These are phyloP conservation scores for Porcisia deanei DNA, from an alignment of 208 protist species.

Conservation along the genomic window DNA sequence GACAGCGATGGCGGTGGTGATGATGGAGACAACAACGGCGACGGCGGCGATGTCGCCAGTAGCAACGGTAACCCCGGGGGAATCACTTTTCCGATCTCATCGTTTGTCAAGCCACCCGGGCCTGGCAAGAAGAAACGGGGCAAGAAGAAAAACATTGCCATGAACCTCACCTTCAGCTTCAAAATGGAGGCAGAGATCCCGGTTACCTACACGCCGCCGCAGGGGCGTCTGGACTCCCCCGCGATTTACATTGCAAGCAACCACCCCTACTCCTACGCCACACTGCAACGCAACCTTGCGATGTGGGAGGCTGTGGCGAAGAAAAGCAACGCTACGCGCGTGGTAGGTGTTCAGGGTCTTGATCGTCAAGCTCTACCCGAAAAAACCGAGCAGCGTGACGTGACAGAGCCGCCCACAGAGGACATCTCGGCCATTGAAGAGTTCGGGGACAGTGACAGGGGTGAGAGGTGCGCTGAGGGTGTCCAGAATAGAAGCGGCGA, in stretches of 20 bases:
- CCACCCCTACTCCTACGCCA: slow-evolving; percentile 89
- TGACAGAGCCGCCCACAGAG: background rate
- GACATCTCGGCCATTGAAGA: background rate
- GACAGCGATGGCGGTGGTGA: slow-evolving; percentile 33
- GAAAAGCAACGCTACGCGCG: slow-evolving; percentile 17
- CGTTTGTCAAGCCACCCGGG: slow-evolving; percentile 20
- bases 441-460: background rate
- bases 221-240: slow-evolving; percentile 52
- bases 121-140: slow-evolving; percentile 43
- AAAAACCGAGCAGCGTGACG: background rate
- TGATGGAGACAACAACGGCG: slow-evolving; percentile 31
- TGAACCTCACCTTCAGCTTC: slow-evolving; percentile 86
- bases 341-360: slow-evolving; percentile 10
- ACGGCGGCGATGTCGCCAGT: background rate
- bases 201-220: slow-evolving; percentile 37
- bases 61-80: slow-evolving; percentile 19
- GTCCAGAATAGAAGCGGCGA: background rate
- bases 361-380: background rate
- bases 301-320: slow-evolving; percentile 52
- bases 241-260: slow-evolving; percentile 92
- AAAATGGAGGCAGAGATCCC: slow-evolving; percentile 63
- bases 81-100: slow-evolving; percentile 20
- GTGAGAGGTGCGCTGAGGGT: no score
- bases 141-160: slow-evolving; percentile 64
- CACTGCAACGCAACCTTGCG: slow-evolving; percentile 63